Evolutionary conservation across 129 eudicot genomes (phyloP).

Genomic region (Logfia minima): DNA sequence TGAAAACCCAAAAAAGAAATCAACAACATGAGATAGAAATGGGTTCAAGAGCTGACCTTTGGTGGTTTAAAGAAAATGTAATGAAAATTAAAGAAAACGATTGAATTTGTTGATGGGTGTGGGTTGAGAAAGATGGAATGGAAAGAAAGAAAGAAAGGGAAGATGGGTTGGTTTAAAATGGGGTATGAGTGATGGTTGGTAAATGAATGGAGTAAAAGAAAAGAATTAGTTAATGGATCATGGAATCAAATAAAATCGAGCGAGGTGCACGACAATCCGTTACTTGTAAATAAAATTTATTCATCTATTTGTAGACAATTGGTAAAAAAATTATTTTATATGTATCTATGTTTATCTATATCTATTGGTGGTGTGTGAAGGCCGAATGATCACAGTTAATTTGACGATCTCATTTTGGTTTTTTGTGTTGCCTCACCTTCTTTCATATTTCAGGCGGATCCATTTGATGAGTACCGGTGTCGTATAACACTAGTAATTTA

Average conservation of each 20-base stretch:
- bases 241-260: not conserved
- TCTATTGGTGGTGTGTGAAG: no score
- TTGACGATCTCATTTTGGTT: no score
- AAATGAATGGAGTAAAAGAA: constrained; percentile 8
- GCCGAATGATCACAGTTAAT: no score
- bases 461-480: no score
- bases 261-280: not conserved
- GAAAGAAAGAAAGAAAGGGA: constrained; percentile 23
- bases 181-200: not conserved
- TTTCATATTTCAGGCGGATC: no score
- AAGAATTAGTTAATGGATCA: not conserved
- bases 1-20: constrained; percentile 10
- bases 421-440: no score
- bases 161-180: not conserved
- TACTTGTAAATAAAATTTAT: not conserved
- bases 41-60: not conserved
- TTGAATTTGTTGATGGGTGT: not conserved
- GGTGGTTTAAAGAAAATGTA: not conserved
- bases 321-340: not conserved
- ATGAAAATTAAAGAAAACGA: not conserved
- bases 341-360: no score
- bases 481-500: no score
- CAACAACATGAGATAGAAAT: not conserved
- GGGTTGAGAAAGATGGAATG: not conserved
- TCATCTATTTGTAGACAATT: no score